Conservation (phyloP, 1,139 yeast species). For the Debaryomyces udenii region DNA sequence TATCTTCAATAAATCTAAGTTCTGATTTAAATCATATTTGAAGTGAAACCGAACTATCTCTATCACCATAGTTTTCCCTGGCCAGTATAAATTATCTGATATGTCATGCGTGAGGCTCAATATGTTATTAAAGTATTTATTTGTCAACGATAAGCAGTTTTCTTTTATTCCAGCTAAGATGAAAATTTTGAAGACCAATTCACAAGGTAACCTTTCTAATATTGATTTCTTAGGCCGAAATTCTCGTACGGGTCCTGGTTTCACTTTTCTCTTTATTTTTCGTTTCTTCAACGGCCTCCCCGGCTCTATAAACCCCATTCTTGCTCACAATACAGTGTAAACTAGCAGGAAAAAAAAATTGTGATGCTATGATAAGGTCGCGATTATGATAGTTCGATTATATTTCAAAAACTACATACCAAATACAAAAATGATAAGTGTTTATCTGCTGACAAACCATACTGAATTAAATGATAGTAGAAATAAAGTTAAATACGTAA, state of each 20-base stretch:
- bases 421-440: conserved; percentile 2
- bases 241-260: conserved; percentile 11
- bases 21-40: conserved; percentile 24
- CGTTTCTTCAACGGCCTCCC: conserved; percentile 24
- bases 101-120: conserved; percentile 21
- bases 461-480: conserved; percentile 2
- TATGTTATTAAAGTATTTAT: conserved; percentile 25
- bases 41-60: conserved; percentile 22
- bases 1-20: conserved; percentile 14
- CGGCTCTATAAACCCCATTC: conserved; percentile 37
- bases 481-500: conserved; percentile 5
- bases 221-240: conserved; percentile 11
- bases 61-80: conserved; percentile 19
- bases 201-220: conserved; percentile 33
- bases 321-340: too few species aligned
- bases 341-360: not conserved
- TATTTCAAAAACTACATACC: not conserved
- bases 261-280: conserved; percentile 13
- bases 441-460: too few species aligned
- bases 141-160: conserved; percentile 30
- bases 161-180: conserved; percentile 31
- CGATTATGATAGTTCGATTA: too few species aligned
- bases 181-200: conserved; percentile 35
- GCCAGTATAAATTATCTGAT: conserved; percentile 17
- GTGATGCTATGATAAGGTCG: not conserved